Base-by-base conservation (phyloP, 345 rosid species). In the Rhodamnia argentea region DNA sequence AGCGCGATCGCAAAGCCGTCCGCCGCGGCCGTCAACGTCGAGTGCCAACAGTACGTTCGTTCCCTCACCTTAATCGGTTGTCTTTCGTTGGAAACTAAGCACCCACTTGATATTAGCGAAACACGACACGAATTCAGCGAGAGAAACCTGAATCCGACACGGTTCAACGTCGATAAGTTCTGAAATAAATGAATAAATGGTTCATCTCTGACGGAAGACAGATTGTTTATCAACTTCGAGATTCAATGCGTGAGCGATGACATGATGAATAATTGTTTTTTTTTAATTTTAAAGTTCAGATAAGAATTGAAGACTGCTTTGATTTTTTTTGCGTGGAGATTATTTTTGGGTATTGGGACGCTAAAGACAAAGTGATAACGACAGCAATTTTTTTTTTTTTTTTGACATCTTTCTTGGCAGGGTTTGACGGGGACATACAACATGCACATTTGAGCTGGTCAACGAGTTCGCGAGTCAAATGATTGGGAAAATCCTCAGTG, bases 31-130 rank as follows among this genome's bases (percentile, higher is more conserved):
- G 40, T 94, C 40, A 94, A 94, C 92, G 70, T 94, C 9, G 95
- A 93, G 58, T 93, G 24, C 85, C 82, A 84, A n/a, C 90, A 88
- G 95, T 91, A 85, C 58, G 94, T 88, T 70, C 47, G 44, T 70
- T 70, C 32, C 78, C 78, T 37, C 78, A 37, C 47, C 78, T 70
- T 18, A 32, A 16, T 70, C 16, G 37, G 78, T 44, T 18, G n/a
- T 50, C 50, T 40, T 57, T 83, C 23, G 14, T 26, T n/a, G 3
- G 0, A 83, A 83, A 52, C 84, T 83, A n/a, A 10, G 23, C 84
- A 6, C 47, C 78, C 47, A 37, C 9, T 70, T 18, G 47, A 70
- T 40, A 4, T 50, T 3, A 37, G 10, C 60, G 23, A 56, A 56
- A 37, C 78, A 32, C 4, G 78, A 37, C 44, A 32, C 24, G 24